Base-by-base conservation (phyloP, 148 eudicot genomes). In the Amaranthus palmeri region DNA sequence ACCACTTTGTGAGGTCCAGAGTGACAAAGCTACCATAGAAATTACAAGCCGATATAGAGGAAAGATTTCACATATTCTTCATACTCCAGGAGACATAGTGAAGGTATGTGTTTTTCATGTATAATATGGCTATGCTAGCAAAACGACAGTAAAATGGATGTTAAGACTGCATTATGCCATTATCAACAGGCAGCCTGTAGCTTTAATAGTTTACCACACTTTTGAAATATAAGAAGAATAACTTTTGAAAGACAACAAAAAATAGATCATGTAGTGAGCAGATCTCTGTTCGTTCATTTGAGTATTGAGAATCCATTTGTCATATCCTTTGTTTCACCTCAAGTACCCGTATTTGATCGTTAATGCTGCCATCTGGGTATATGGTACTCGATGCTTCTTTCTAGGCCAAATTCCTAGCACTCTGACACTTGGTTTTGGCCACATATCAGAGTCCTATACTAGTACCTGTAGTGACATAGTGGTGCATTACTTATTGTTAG, bases 11-110 rank as follows among this genome's bases (percentile, higher is more conserved):
- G 97, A 92, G 85, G 99, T 96, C 80, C 99, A 96, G 79, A 96
- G 99, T 83, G 99, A 96, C 76, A 96, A 96, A 86, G 99, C 99
- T 11, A 96, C 99, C 8, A 92, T 96, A 61, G 99, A 92, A 84
- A 96, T 96, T 48, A 96, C 99, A 0, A 96, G 99, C 80, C 96
- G 97, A 40, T 96, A 96, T 79, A 90, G 74, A 70, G 99, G 99
- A 77, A 88, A 81, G 80, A 82, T 92, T 76, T 78, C 77, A 62
- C 81, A 84, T 40, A 67, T 90, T 72, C 92, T 90, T 65, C 92
- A 92, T 83, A 73, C 68, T 74, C 97, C 99, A 50, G 88, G 99
- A 10, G 84, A 85, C 71, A 90, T 88, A 80, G 93, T 96, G 65
- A 88, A 92, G 99, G 99, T 96, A 84, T 64, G 56, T 58, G 45